Conservation (phyloP, 257 asterid genomes). For the Ilex aquifolium region DNA sequence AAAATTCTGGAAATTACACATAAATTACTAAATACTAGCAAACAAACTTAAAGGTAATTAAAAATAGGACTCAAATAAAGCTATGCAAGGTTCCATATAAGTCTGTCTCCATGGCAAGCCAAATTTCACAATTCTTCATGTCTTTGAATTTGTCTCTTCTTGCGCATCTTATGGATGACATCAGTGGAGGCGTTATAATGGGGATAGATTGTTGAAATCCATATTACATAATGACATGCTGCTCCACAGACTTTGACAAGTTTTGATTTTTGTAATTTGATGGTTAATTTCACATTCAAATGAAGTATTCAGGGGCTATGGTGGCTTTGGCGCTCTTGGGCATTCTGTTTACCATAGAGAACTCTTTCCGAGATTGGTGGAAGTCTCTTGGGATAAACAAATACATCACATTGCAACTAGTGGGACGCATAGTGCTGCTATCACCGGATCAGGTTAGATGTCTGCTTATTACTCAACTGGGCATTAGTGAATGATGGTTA, state of each 20-base stretch:
- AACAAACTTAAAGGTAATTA: too few relatives aligned
- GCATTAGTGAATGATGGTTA: neutral
- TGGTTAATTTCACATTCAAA: slow-evolving; percentile 30
- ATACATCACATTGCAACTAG: slow-evolving; percentile 74
- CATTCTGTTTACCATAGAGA: slow-evolving; percentile 86
- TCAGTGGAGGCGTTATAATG: too few relatives aligned
- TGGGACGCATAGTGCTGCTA: slow-evolving; percentile 91
- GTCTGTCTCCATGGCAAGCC: too few relatives aligned
- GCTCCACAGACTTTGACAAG: slow-evolving; percentile 9
- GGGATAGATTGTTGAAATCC: neutral
- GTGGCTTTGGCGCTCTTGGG: slow-evolving; percentile 99
- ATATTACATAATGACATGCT: slow-evolving; percentile 1
- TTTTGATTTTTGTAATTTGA: slow-evolving; percentile 31
- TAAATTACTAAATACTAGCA: too few relatives aligned
- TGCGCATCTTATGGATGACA: too few relatives aligned
- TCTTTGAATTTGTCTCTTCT: too few relatives aligned
- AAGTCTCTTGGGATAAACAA: slow-evolving; percentile 74
- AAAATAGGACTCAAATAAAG: too few relatives aligned
- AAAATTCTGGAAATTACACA: too few relatives aligned
- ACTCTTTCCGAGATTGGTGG: slow-evolving; percentile 69
- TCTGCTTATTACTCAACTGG: neutral
- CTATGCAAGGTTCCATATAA: too few relatives aligned
- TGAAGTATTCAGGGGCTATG: slow-evolving; percentile 97
- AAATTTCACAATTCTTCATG: too few relatives aligned
- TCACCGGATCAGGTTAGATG: slow-evolving; percentile 64